Percentiles rank a stretch among this genome's conserved stretches.
phyloP scores from a whole-genome alignment of 257 asterid genomes.

The Coffea canephora region DNA sequence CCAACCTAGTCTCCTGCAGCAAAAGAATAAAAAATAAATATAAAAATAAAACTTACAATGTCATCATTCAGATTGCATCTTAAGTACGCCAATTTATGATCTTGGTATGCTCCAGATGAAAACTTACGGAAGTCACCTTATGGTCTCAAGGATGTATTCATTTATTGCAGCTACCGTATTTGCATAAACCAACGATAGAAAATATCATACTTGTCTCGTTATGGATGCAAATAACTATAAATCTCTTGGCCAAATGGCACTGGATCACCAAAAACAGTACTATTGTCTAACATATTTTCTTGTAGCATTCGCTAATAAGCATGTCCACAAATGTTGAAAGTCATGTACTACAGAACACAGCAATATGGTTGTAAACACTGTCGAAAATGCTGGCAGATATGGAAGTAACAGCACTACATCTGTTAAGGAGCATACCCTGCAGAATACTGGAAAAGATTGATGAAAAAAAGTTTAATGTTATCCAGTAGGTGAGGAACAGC shows the following conservation, averaged over 20 bases:
- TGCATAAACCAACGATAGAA: not conserved
- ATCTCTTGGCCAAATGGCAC: not conserved
- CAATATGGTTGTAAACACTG: not conserved
- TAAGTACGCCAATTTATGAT: too few species aligned
- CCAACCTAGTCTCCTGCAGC: slow-evolving; percentile 89
- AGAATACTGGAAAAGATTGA: slow-evolving; percentile 79
- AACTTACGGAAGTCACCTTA: not conserved
- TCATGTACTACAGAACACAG: not conserved
- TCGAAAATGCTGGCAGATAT: not conserved
- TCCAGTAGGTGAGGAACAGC: slow-evolving; percentile 66
- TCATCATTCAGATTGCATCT: not conserved
- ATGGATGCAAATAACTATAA: not conserved
- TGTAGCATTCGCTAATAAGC: not conserved
- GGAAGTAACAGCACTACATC: not conserved
- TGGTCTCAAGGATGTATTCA: not conserved
- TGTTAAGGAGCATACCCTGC: slow-evolving; percentile 59
- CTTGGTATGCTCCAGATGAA: not conserved
- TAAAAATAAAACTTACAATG: not conserved
- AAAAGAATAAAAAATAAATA: slow-evolving; percentile 21
- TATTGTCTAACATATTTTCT: not conserved
- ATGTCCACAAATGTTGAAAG: not conserved
- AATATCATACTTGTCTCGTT: not conserved
- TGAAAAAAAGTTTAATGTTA: slow-evolving; percentile 63
- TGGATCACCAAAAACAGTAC: not conserved
- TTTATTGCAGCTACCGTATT: not conserved